Evolutionary conservation across 2,329 filamentous ascomycete species (phyloP), one percentile per base, ranked within the genome.

Genomic region (Dactylellina leptospora): DNA sequence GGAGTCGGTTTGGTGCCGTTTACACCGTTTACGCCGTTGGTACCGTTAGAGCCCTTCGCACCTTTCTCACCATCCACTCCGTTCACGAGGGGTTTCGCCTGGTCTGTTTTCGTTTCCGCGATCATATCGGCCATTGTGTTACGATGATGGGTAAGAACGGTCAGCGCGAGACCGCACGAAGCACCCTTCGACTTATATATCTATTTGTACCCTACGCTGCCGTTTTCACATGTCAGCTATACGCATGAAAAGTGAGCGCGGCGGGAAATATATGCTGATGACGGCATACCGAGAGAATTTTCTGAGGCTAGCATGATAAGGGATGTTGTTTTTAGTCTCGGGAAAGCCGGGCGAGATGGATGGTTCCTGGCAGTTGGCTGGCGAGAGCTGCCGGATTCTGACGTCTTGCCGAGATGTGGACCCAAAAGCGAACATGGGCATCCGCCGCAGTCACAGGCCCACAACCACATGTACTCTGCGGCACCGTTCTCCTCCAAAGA

Each of bases 151-250:
- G 36, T 44, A 38, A 27, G 28, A 61, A 16, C 45, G 9, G 40
- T 64, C n/a, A 55, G 13, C 16, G 16, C n/a, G 16, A 45, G 20
- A 18, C 2, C 11, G n/a, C 40, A 20, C 16, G 22, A 45, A 18
- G 20, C 18, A 18, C 22, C 4, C 3, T 45, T 45, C 11, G n/a
- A 18, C 40, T 20, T 4, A 18, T 20, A 40, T 11, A 16, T 11
- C 11, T 11, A 16, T 40, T 11, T 1, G 36, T 45, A n/a, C 40
- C 40, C 22, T 45, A 45, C 22, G 22, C 22, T 18, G 18, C n/a
- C 30, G 33, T 40, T 51, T 71, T 71, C 66, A 71, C 66, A 63
- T 71, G 66, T 71, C 53, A 71, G 66, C 40, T 51, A 27, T 25
- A 18, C 20, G 23, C 9, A 30, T 28, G 27, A 48, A 50, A n/a